Percentiles rank a stretch among this genome's conserved stretches.
Evolutionary conservation across 1,284 basidiomycete species (phyloP).

Genomic region (Cerrena zonata): DNA sequence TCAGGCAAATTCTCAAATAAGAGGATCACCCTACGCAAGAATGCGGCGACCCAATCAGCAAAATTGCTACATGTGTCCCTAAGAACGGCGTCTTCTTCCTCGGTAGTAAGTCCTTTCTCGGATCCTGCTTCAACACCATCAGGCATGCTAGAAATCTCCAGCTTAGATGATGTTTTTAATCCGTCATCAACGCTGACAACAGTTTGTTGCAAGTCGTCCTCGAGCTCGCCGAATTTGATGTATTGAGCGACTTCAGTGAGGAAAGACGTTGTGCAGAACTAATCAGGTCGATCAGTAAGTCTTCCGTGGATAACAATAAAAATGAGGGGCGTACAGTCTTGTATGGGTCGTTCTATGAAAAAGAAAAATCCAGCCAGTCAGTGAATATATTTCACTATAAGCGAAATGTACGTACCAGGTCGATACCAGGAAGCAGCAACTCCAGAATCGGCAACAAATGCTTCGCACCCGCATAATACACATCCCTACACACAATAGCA

Average conservation of each 20-base stretch:
- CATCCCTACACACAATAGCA: conserved; percentile 70
- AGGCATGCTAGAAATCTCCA: conserved; percentile 19
- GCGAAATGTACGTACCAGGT: conserved; percentile 48
- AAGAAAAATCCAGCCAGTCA: not conserved
- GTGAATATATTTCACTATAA: not conserved
- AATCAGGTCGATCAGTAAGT: conserved; percentile 9
- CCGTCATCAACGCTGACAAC: conserved; percentile 15
- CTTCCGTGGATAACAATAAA: not conserved
- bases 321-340: conserved; percentile 77
- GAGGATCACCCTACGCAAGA: conserved; percentile 76
- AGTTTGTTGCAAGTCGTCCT: conserved; percentile 30
- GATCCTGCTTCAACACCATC: conserved; percentile 28
- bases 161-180: conserved; percentile 6
- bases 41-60: conserved; percentile 79
- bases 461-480: conserved; percentile 77
- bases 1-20: conserved; percentile 86
- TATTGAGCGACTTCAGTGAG: conserved; percentile 76
- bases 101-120: conserved; percentile 39
- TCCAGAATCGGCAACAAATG: conserved; percentile 80
- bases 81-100: conserved; percentile 57
- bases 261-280: conserved; percentile 73
- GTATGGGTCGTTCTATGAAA: conserved; percentile 63
- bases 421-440: conserved; percentile 82
- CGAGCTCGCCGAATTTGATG: conserved; percentile 77
- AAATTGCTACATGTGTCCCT: conserved; percentile 61